These are phyloP conservation scores for Gnaphalium uliginosum DNA, from an alignment of 129 eudicot species.

Conservation along the genomic window DNA sequence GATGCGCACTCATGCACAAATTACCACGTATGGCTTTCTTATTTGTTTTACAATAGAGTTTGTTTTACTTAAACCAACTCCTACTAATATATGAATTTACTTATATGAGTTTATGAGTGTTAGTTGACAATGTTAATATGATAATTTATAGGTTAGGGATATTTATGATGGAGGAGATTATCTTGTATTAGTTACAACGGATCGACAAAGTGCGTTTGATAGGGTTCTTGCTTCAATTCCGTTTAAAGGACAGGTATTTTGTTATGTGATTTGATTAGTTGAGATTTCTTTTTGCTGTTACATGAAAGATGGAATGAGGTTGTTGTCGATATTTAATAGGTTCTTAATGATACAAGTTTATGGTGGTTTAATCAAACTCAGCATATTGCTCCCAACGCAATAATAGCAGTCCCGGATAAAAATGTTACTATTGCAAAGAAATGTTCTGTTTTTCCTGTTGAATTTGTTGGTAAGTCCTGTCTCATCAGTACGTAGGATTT, in stretches of 20 bases:
- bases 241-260: conserved; percentile 83
- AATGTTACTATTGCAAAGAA: conserved; percentile 98
- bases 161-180: conserved; percentile 91
- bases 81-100: no score
- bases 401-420: conserved; percentile 69
- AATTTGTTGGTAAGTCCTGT: conserved; percentile 82
- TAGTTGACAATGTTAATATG: background rate
- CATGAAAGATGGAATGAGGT: background rate
- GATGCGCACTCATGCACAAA: no score
- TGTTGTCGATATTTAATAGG: conserved; percentile 42
- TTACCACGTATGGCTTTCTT: no score
- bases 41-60: no score
- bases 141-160: conserved; percentile 76
- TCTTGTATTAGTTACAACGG: conserved; percentile 92
- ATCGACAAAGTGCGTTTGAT: conserved; percentile 94
- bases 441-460: conserved; percentile 92
- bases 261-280: background rate
- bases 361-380: conserved; percentile 95
- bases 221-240: conserved; percentile 98
- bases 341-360: conserved; percentile 89
- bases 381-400: conserved; percentile 82
- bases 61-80: no score
- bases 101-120: background rate
- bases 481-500: background rate
- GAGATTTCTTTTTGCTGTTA: background rate